phyloP scores from a whole-genome alignment of 331 rosid species.

The Malus hybrid region DNA sequence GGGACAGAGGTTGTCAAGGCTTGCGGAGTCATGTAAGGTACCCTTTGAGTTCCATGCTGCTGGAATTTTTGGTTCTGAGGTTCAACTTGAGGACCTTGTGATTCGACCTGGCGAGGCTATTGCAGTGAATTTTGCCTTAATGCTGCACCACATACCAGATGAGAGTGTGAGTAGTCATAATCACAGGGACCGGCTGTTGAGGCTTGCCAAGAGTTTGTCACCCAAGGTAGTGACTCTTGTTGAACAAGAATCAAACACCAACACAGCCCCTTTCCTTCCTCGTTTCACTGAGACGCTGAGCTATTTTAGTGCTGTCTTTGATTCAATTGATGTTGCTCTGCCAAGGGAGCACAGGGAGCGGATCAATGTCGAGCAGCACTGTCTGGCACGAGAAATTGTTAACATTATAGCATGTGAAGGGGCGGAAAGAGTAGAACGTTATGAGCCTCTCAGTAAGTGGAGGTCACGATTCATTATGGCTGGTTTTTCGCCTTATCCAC shows the following conservation, averaged over 20 bases:
- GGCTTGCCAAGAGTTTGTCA: conserved; percentile 56
- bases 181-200: conserved; percentile 56
- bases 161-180: conserved; percentile 54
- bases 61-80: conserved; percentile 36
- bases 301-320: conserved; percentile 51
- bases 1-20: conserved; percentile 43
- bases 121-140: conserved; percentile 70
- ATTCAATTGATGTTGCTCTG: conserved; percentile 58
- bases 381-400: conserved; percentile 80
- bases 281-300: conserved; percentile 67
- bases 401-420: conserved; percentile 85
- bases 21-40: conserved; percentile 51
- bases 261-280: conserved; percentile 50
- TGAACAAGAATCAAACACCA: conserved; percentile 71
- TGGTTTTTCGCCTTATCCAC: conserved; percentile 67
- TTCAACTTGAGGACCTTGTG: conserved; percentile 47
- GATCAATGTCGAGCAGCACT: conserved; percentile 76
- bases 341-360: conserved; percentile 66
- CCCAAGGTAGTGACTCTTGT: conserved; percentile 82
- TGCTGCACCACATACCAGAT: conserved; percentile 80
- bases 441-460: conserved; percentile 69
- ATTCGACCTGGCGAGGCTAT: conserved; percentile 55
- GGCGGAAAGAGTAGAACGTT: conserved; percentile 74
- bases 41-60: conserved; percentile 64
- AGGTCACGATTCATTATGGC: conserved; percentile 64